Evolutionary conservation across 441 rosid genomes (phyloP).

Genomic region (Gossypium lobatum): DNA sequence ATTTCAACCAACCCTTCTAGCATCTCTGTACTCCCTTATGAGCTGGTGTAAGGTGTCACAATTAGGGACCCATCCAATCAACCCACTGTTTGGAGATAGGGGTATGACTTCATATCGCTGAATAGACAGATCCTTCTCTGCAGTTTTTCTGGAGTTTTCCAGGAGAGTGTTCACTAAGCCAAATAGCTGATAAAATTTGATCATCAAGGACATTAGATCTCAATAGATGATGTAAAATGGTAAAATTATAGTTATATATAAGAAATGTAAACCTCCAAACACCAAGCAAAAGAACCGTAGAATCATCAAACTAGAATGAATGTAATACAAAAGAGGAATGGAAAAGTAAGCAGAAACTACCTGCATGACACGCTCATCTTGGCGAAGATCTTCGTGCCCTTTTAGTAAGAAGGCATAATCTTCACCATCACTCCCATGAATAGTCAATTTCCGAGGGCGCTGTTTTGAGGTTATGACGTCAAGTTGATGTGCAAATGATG

Average conservation of each 20-base stretch:
- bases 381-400: conserved; percentile 99
- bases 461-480: conserved; percentile 91
- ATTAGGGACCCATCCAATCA: conserved; percentile 95
- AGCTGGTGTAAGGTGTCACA: conserved; percentile 96
- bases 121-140: conserved; percentile 90
- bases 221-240: not conserved
- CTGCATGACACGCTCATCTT: conserved; percentile 99
- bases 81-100: conserved; percentile 92
- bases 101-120: conserved; percentile 92
- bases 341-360: conserved; percentile 27
- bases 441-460: conserved; percentile 94
- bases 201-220: conserved; percentile 8
- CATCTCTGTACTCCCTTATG: conserved; percentile 93
- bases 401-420: conserved; percentile 91
- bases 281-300: not conserved
- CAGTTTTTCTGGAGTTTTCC: conserved; percentile 84
- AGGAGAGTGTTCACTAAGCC: conserved; percentile 94
- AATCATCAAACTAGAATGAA: not conserved
- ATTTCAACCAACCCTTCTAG: conserved; percentile 68
- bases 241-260: not conserved
- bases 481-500: conserved; percentile 90
- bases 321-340: conserved; percentile 1
- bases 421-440: conserved; percentile 91
- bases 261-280: not conserved
- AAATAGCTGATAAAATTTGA: conserved; percentile 61